A percentile compares a stretch with the other conserved stretches of the same genome.
These are phyloP conservation scores for Mortierella sp. DNA, from an alignment of 371 early-diverging fungal genomes.

Conservation along the genomic window DNA sequence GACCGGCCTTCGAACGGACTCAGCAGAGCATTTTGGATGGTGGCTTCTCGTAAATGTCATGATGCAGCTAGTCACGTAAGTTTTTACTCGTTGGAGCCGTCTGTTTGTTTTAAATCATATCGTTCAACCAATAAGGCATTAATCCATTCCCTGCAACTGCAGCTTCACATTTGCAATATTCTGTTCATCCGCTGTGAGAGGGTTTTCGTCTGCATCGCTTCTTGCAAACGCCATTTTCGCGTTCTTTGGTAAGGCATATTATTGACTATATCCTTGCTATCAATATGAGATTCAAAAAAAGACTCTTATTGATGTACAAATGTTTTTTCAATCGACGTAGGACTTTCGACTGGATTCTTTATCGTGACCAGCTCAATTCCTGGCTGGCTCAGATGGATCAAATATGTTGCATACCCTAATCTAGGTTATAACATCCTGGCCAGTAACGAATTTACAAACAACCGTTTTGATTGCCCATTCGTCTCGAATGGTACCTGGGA, in stretches of 20 bases:
- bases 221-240: constrained; percentile 50
- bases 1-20: constrained; percentile 43
- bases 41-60: constrained; percentile 39
- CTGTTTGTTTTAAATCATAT: not conserved
- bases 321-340: constrained; percentile 2
- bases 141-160: not conserved
- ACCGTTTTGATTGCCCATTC: constrained; percentile 33
- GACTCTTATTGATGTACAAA: not conserved
- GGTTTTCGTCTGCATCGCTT: constrained; percentile 45
- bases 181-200: constrained; percentile 38
- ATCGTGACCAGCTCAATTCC: constrained; percentile 47
- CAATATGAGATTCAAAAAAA: not conserved
- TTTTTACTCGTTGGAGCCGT: not conserved
- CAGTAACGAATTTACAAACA: constrained; percentile 50
- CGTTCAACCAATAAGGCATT: too few relatives aligned
- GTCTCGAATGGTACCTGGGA: constrained; percentile 33
- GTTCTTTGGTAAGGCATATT: constrained; percentile 34
- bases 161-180: constrained; percentile 42
- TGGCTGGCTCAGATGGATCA: constrained; percentile 52
- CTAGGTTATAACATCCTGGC: constrained; percentile 37
- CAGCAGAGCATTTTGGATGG: constrained; percentile 39
- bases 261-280: not conserved
- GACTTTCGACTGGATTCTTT: constrained; percentile 50
- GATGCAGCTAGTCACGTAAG: constrained; percentile 53
- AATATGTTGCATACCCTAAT: constrained; percentile 40